Evolutionary conservation across 257 asterid genomes (phyloP), one percentile per base, ranked within the genome.

Genomic region (Solanum infundibuliforme): DNA sequence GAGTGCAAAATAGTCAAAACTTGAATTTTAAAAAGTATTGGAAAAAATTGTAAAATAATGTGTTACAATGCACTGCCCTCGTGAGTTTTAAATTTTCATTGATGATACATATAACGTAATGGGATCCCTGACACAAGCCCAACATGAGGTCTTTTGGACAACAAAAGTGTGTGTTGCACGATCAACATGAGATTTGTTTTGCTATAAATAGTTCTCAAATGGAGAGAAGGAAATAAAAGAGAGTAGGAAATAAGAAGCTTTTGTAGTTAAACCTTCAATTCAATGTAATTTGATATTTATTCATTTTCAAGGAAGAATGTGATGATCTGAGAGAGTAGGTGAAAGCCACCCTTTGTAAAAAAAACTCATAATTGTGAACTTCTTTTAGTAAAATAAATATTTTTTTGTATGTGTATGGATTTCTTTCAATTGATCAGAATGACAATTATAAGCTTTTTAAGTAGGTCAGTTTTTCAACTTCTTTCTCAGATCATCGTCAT

Each of bases 401-500:
- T 14, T 48, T 48, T 13, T 48, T 48, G 7, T 48, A 14, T 48
- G 20, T 13, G 60, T 43, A 12, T 43, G 60, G 21, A 48, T 2
- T 48, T 48, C 21, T 48, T 48, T 14, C 60, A 48, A 48, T 48
- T 48, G 60, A 48, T 48, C 21, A 48, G 7, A 48, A 48, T 48
- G 21, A 48, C 8, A 48, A 48, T 14, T 48, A 92, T 93, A 87
- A 94, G 95, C 92, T 95, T 93, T 89, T 90, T 88, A 34, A 94
- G 83, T 11, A 41, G 88, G 87, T 95, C 96, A 76, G 93, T n/a
- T 91, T 83, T 86, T 85, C 89, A 95, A 88, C 89, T 88, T 95
- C 35, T 85, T 86, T 87, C 84, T 90, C 90, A 96, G 87, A 32
- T 92, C 94, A 38, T 89, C 91, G 83, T 94, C 92, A 90, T 96